Base-by-base conservation (phyloP, 495 filamentous ascomycete genomes). In the Penicillium verhagenii region DNA sequence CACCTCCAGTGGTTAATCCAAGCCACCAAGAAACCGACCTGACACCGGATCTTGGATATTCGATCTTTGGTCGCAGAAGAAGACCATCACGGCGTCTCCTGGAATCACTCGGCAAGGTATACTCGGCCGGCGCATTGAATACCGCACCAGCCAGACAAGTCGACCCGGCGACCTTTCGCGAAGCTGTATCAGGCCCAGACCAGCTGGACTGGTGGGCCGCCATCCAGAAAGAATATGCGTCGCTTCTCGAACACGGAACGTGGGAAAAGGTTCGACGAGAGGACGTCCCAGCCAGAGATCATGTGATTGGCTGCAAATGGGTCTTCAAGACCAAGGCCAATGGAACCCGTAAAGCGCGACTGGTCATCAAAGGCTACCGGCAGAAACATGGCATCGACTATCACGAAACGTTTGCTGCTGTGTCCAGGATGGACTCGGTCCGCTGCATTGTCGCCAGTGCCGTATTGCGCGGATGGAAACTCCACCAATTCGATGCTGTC, bases 401-500 rank as follows among this genome's bases (percentile, higher is more conserved):
- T 47, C 45, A 47, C 16, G 45, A 47, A 47, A 47, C 45, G 25
- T 47, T 47, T 47, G 45, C 45, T 16, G 45, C 45, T 31, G 45
- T 52, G 23, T 42, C 24, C 5, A 23, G 50, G 18, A 52, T 44
- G 50, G 37, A 44, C 38, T 43, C 50, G 38, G 50, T 52, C 38
- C 50, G 48, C 48, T 51, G 48, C 48, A 51, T 51, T 42, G 48
- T 51, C 18, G 48, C 48, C 21, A 51, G 48, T 35, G 48, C 48
- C 4, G 35, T 51, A 35, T 42, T 51, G 48, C 35, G 48, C 21
- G 48, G 48, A 40, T 51, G 35, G 48, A 29, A 51, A 40, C 48
- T 51, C 35, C 35, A 51, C 21, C 47, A 51, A 51, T 51, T 51
- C 48, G 48, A 51, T 37, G 48, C 48, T 14, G 48, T 51, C 48